Conservation (phyloP, 306 rosid genomes). For the Carpinus fangiana region DNA sequence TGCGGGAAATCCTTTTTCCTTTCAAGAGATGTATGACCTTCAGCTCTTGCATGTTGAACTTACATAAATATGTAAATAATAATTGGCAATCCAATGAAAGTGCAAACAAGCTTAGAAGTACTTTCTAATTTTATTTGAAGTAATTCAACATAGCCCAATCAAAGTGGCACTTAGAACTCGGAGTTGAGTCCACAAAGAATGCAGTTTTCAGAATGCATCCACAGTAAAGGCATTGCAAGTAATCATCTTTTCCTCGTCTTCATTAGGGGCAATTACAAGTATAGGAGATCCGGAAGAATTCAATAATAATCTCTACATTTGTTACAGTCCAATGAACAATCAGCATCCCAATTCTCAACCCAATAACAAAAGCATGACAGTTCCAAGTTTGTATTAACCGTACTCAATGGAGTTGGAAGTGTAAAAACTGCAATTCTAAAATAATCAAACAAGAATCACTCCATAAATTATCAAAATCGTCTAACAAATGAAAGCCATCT, state of each 20-base stretch:
- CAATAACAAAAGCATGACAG: background rate
- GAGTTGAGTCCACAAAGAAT: background rate
- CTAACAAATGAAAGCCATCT: constrained; percentile 8
- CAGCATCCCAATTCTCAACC: background rate
- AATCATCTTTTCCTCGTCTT: background rate
- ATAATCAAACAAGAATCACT: background rate
- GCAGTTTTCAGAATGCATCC: background rate
- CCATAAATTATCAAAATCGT: constrained; percentile 22
- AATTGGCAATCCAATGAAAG: too few relatives aligned
- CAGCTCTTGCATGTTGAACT: too few relatives aligned
- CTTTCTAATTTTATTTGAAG: too few relatives aligned
- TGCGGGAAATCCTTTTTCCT: too few relatives aligned
- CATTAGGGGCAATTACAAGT: background rate
- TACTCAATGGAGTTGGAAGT: constrained; percentile 1
- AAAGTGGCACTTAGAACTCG: too few relatives aligned
- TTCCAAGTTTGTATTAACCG: background rate
- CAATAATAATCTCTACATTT: background rate
- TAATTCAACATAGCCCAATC: too few relatives aligned
- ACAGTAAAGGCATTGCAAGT: background rate
- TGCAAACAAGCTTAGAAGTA: too few relatives aligned
- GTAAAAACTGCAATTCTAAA: constrained; percentile 12
- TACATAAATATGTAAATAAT: too few relatives aligned
- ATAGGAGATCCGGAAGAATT: background rate
- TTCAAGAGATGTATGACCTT: too few relatives aligned
- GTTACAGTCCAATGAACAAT: background rate